These are phyloP conservation scores for Primulina tabacum DNA, from an alignment of 257 asterid species.

Conservation along the genomic window DNA sequence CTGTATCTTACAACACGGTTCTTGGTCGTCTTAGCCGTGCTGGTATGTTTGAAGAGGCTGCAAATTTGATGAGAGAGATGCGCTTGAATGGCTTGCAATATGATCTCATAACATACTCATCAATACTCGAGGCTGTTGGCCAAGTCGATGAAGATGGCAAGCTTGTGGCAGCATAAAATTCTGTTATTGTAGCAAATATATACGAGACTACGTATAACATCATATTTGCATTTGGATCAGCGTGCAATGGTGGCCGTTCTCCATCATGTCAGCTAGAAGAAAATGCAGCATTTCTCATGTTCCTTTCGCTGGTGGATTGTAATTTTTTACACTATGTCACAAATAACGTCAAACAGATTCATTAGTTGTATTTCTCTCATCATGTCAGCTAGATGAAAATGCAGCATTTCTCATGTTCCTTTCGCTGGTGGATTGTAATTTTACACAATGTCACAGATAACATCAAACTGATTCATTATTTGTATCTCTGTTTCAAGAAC, in stretches of 20 bases:
- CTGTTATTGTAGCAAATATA: not conserved
- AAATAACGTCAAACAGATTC: too few species aligned
- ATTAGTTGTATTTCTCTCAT: not conserved
- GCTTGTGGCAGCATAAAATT: constrained; percentile 17
- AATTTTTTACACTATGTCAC: too few species aligned
- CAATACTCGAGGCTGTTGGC: constrained; percentile 62
- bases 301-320: not conserved
- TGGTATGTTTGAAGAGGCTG: constrained; percentile 64
- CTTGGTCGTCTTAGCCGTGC: constrained; percentile 56
- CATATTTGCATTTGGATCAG: not conserved
- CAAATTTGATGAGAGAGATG: constrained; percentile 60
- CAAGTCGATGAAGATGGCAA: constrained; percentile 43
- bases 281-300: not conserved
- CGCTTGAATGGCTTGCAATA: constrained; percentile 43
- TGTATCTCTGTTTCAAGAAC: too few species aligned
- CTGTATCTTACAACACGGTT: constrained; percentile 52
- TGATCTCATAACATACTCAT: constrained; percentile 49
- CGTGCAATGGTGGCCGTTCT: not conserved
- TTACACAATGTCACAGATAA: too few species aligned
- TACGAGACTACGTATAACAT: not conserved
- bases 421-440: not conserved
- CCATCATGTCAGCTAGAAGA: not conserved
- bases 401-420: not conserved
- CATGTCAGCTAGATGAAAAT: not conserved
- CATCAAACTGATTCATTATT: too few species aligned